Evolutionary conservation across 164 flowering plant species (phyloP), one percentile per base, ranked within the genome.

Genomic region (Aristolochia fimbriata): DNA sequence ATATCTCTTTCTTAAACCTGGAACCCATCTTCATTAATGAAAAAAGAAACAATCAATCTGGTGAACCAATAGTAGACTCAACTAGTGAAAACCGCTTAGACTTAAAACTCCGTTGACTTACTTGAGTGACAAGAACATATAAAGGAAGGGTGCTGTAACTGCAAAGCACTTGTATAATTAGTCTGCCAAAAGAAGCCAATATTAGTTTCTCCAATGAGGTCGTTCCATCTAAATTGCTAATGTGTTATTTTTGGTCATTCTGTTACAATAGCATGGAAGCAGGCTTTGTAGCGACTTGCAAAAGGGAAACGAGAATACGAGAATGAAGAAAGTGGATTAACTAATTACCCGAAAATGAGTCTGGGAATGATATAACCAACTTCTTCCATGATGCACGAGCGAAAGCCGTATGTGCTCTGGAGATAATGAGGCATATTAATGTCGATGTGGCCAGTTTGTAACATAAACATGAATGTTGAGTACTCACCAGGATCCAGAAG

Each of bases 41-140:
- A 33, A 46, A 61, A 19, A 7, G 1, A 23, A 22, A 21, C 8
- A 37, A 50, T 22, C 53, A 19, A 48, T n/a, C 20, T 5, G 22
- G 16, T n/a, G 22, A n/a, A 9, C 53, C 20, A 50, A 50, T 16
- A 50, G 4, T 12, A n/a, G 16, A n/a, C 3, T 1, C 20, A 50
- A 22, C 22, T 2, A 5, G 53, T 50, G 20, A 0, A 19, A n/a
- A 50, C 6, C 20, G 24, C 30, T 24, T 20, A n/a, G 55, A n/a
- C n/a, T n/a, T n/a, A n/a, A n/a, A n/a, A n/a, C n/a, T n/a, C n/a
- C n/a, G n/a, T n/a, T n/a, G n/a, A n/a, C 73, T 57, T 63, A 92
- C 96, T 91, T 93, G 98, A 19, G 94, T 82, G 52, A 93, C 97
- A 55, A 93, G 76, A 33, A 94, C 98, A 68, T 89, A 92, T 21